Conservation (phyloP, 495 filamentous ascomycete species). For the Penicillium arizonense region DNA sequence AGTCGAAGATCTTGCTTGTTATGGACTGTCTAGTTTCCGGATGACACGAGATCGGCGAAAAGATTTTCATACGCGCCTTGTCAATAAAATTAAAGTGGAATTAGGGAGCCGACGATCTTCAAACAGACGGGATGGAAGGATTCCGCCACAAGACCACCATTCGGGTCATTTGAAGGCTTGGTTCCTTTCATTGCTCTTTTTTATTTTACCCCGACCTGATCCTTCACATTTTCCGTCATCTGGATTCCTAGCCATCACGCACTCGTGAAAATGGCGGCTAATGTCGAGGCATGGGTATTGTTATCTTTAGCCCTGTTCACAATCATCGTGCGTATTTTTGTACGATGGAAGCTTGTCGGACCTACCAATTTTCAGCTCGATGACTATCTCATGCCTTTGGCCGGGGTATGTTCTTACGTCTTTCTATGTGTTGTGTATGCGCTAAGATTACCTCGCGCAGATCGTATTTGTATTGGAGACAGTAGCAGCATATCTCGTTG, state of each 20-base stretch:
- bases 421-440: neutral
- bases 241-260: neutral
- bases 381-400: slow-evolving; percentile 58
- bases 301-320: slow-evolving; percentile 43
- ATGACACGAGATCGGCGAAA: neutral
- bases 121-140: neutral
- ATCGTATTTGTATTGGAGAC: slow-evolving; percentile 33
- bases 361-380: slow-evolving; percentile 46
- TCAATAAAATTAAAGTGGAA: too few species aligned
- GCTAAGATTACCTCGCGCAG: slow-evolving; percentile 2
- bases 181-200: neutral
- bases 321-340: slow-evolving; percentile 43
- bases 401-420: slow-evolving; percentile 32
- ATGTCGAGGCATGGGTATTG: slow-evolving; percentile 46
- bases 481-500: slow-evolving; percentile 34
- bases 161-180: neutral
- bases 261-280: slow-evolving; percentile 14
- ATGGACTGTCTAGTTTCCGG: neutral
- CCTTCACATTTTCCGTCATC: neutral
- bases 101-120: neutral
- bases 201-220: neutral
- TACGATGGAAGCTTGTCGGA: slow-evolving; percentile 47
- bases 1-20: neutral
- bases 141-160: neutral
- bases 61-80: too few species aligned